Evolutionary conservation across 2,329 filamentous ascomycete genomes (phyloP), one percentile per base, ranked within the genome.

Genomic region (Coniella lustricola): DNA sequence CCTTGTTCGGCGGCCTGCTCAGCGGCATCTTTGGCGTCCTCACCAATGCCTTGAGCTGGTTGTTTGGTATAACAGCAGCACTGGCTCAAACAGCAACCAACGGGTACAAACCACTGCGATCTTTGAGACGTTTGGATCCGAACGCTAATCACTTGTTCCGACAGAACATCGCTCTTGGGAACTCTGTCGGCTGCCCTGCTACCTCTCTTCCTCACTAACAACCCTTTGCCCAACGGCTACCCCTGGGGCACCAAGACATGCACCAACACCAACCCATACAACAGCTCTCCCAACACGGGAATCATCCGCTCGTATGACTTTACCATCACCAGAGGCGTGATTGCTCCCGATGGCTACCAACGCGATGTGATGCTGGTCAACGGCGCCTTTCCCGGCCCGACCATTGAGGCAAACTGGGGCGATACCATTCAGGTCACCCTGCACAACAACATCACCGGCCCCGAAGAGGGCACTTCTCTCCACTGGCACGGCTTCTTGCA

Each of bases 351-450:
- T 58, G 79, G 81, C 17, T 76, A 79, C 48, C 60, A 73, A 50
- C 69, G 62, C 50, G 54, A 66, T 4, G 72, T 71, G 3, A 73
- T 90, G 51, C 69, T 86, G 25, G 68, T 86, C 59, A 84, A 85
- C 59, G 77, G 76, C 8, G 73, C 79, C 37, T 83, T 78, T 52
- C 85, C 85, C 1, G 85, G 82, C 0, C 85, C 85, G 1, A 69
- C 74, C 13, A 79, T 90, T 46, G 73, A 76, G 51, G 82, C 76
- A 16, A 74, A 82, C 61, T 82, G 78, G 78, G 79, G 79, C 34
- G 79, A 83, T 57, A 75, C 66, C 21, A 72, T 81, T 39, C 67
- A 85, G 46, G 77, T 88, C 37, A 82, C 80, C 25, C 75, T 90
- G 48, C 74, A 79, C 64, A 93, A 93, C 64, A 76, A 81, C 43